Evolutionary conservation across 2,329 filamentous ascomycete genomes (phyloP).

Genomic region (Alternaria panax): DNA sequence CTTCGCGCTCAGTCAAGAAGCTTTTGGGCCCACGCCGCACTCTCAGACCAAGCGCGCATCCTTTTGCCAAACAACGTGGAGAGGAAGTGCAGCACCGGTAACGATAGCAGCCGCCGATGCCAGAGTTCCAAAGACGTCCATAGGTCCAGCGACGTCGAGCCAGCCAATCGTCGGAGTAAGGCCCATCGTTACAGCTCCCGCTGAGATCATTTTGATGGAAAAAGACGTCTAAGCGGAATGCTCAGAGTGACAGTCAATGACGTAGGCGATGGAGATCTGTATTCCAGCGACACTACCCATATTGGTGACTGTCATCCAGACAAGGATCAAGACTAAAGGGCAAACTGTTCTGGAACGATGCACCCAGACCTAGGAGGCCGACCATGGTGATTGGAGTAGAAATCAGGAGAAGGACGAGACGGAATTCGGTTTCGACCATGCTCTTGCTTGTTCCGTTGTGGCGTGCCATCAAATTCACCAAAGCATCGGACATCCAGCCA

Average conservation of each 20-base stretch:
- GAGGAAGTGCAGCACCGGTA: slow-evolving; percentile 6
- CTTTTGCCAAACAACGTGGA: slow-evolving; percentile 25
- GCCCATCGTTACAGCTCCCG: slow-evolving; percentile 6
- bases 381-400: slow-evolving; percentile 16
- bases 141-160: too few relatives aligned
- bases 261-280: slow-evolving; percentile 18
- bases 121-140: slow-evolving; percentile 4
- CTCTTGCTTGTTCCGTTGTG: slow-evolving; percentile 20
- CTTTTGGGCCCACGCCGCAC: slow-evolving; percentile 13
- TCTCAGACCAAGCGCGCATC: slow-evolving; percentile 21
- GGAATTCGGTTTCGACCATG: slow-evolving; percentile 22
- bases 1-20: slow-evolving; percentile 11
- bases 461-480: slow-evolving; percentile 15
- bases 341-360: slow-evolving; percentile 11
- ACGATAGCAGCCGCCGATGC: slow-evolving; percentile 8
- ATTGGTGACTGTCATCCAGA: slow-evolving; percentile 18
- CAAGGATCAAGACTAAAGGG: slow-evolving; percentile 15
- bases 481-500: slow-evolving; percentile 22
- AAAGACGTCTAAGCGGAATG: slow-evolving; percentile 22
- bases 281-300: slow-evolving; percentile 11
- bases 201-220: slow-evolving; percentile 15
- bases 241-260: slow-evolving; percentile 22
- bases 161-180: too few relatives aligned
- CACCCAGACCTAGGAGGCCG: slow-evolving; percentile 16
- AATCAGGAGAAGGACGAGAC: slow-evolving; percentile 18